phyloP scores from a whole-genome alignment of 495 filamentous ascomycete genomes.

The Trichoderma reesei region DNA sequence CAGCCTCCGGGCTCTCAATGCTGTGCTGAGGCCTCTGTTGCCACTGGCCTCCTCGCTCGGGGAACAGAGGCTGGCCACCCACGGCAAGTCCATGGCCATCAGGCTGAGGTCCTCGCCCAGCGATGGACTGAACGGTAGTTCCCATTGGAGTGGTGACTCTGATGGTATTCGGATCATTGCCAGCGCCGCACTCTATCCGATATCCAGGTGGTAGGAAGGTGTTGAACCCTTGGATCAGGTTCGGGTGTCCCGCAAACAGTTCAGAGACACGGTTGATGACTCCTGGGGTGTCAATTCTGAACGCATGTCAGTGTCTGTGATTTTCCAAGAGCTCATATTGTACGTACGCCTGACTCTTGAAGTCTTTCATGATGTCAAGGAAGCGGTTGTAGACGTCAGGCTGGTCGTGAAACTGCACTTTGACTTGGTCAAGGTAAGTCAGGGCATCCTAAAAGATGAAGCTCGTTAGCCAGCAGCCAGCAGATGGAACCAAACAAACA shows the following conservation, averaged over 20 bases:
- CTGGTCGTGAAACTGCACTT: conserved; percentile 93
- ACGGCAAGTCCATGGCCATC: conserved; percentile 28
- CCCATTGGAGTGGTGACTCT: conserved; percentile 95
- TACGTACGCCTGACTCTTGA: conserved; percentile 91
- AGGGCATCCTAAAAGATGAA: conserved; percentile 65
- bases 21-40: conserved; percentile 46
- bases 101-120: conserved; percentile 32
- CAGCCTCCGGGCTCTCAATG: conserved; percentile 44
- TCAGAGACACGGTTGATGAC: conserved; percentile 95
- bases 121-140: conserved; percentile 46
- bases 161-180: conserved; percentile 88
- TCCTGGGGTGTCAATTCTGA: conserved; percentile 90
- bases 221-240: conserved; percentile 96
- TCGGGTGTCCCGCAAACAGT: conserved; percentile 94
- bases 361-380: conserved; percentile 99
- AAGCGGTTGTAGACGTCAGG: conserved; percentile 98
- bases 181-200: conserved; percentile 88
- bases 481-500: background rate
- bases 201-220: conserved; percentile 97
- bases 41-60: conserved; percentile 32
- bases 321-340: background rate
- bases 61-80: conserved; percentile 29
- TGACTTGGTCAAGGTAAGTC: conserved; percentile 96
- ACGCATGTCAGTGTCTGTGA: conserved; percentile 13
- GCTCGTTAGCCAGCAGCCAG: background rate